Conservation (phyloP, 2,329 filamentous ascomycete species). For the Neurospora sp. region DNA sequence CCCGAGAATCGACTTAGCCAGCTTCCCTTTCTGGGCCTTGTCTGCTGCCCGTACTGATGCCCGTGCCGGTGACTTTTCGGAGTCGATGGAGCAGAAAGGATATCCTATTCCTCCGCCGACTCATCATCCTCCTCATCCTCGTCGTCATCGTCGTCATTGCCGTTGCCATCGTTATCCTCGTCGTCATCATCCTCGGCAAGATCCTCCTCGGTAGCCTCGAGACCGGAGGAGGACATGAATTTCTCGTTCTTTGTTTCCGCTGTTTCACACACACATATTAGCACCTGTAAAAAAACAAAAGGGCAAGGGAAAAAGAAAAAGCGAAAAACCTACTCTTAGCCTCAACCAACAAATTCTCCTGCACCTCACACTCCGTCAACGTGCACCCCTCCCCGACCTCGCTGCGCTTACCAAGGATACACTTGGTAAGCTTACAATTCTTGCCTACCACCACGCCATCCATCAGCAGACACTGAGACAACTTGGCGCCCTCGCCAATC, state of each 20-base stretch:
- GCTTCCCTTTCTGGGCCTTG: not conserved
- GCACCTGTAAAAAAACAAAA: too few species aligned
- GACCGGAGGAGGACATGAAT: constrained; percentile 56
- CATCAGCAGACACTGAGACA: constrained; percentile 87
- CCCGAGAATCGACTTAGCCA: not conserved
- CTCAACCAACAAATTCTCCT: constrained; percentile 80
- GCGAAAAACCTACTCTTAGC: constrained; percentile 50
- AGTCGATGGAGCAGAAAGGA: not conserved
- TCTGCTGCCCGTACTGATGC: not conserved
- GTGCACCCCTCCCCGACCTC: constrained; percentile 73
- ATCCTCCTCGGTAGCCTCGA: constrained; percentile 55
- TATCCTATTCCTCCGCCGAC: not conserved
- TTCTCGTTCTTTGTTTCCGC: constrained; percentile 59
- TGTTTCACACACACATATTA: constrained; percentile 19
- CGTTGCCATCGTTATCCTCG: constrained; percentile 4
- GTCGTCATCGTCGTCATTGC: constrained; percentile 6
- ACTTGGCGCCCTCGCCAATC: constrained; percentile 74
- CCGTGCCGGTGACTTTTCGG: not conserved
- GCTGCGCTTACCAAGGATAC: constrained; percentile 72
- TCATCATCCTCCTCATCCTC: not conserved
- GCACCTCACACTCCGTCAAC: constrained; percentile 86
- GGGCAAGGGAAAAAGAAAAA: not conserved
- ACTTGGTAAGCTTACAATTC: constrained; percentile 75
- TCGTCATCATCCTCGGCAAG: constrained; percentile 40
- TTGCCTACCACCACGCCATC: constrained; percentile 81